These are phyloP conservation scores for Mycoemilia scoparia DNA, from an alignment of 192 early-diverging fungal species.

Conservation along the genomic window DNA sequence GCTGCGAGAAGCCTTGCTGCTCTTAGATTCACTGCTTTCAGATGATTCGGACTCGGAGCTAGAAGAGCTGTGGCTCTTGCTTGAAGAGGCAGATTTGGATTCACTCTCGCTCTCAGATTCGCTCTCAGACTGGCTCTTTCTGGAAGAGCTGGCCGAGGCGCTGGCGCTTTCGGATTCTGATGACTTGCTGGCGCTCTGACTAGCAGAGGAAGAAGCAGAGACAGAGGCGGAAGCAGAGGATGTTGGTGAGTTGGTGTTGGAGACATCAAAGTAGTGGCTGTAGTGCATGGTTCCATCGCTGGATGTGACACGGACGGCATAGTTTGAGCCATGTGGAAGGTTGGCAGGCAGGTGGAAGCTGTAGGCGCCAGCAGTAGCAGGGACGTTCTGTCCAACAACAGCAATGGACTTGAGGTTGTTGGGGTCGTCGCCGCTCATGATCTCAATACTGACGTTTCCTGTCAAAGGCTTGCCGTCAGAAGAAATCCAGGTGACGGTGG, in stretches of 20 bases:
- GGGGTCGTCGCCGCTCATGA: slow-evolving; percentile 22
- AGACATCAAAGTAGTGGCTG: slow-evolving; percentile 24
- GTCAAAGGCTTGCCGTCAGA: slow-evolving; percentile 12
- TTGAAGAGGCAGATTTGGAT: background rate
- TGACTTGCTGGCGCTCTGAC: background rate
- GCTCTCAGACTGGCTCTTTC: background rate
- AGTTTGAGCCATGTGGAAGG: slow-evolving; percentile 10
- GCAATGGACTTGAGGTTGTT: slow-evolving; percentile 16
- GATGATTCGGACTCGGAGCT: background rate
- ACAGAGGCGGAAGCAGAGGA: background rate
- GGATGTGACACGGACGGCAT: slow-evolving; percentile 19
- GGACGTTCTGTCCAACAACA: slow-evolving; percentile 8
- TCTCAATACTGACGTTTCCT: slow-evolving; percentile 19
- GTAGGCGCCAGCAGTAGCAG: slow-evolving; percentile 7
- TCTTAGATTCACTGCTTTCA: slow-evolving; percentile 5
- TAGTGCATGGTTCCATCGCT: slow-evolving; percentile 19
- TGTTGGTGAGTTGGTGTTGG: slow-evolving; percentile 4
- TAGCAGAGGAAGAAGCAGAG: background rate
- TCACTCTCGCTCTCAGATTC: no score
- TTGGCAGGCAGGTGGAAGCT: slow-evolving; percentile 9
- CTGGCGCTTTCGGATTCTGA: background rate
- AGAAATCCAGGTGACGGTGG: slow-evolving; percentile 23
- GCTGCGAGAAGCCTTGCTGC: slow-evolving; percentile 7
- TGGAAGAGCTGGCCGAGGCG: background rate
- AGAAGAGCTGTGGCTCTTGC: slow-evolving; percentile 2